Conservation (phyloP, 2,329 filamentous ascomycete genomes). For the Claviceps africana region DNA sequence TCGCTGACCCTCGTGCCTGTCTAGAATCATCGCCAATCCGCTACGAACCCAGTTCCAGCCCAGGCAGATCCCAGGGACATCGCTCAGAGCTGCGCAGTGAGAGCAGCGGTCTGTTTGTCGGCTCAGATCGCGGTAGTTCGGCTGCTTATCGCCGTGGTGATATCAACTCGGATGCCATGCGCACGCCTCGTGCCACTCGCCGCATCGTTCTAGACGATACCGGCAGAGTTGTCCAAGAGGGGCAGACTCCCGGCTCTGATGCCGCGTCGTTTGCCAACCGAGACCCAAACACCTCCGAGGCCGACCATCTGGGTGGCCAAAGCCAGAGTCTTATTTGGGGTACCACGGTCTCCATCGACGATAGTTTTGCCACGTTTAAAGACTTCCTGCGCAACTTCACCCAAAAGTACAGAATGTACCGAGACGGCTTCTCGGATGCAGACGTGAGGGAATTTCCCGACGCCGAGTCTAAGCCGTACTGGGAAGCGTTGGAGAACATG, state of each 20-base stretch:
- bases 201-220: conserved; percentile 46
- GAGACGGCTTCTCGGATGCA: conserved; percentile 67
- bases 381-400: conserved; percentile 88
- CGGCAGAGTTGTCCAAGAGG: conserved; percentile 43
- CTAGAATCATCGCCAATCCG: conserved; percentile 83
- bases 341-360: conserved; percentile 86
- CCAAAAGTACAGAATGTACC: conserved; percentile 85
- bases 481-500: conserved; percentile 81
- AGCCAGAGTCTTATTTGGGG: conserved; percentile 86
- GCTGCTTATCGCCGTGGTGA: conserved; percentile 54
- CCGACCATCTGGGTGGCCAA: conserved; percentile 69
- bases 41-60: conserved; percentile 83
- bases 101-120: conserved; percentile 75
- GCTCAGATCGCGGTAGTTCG: conserved; percentile 45
- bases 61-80: conserved; percentile 47
- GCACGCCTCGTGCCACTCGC: conserved; percentile 36
- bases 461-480: conserved; percentile 68
- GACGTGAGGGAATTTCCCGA: conserved; percentile 57
- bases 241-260: conserved; percentile 38
- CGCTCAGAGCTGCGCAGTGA: conserved; percentile 67
- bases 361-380: conserved; percentile 76
- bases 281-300: conserved; percentile 81
- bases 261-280: conserved; percentile 46
- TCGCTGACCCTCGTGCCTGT: conserved; percentile 5
- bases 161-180: conserved; percentile 66